Conservation (phyloP, 495 filamentous ascomycete genomes). For the Trichoderma asperelloides region DNA sequence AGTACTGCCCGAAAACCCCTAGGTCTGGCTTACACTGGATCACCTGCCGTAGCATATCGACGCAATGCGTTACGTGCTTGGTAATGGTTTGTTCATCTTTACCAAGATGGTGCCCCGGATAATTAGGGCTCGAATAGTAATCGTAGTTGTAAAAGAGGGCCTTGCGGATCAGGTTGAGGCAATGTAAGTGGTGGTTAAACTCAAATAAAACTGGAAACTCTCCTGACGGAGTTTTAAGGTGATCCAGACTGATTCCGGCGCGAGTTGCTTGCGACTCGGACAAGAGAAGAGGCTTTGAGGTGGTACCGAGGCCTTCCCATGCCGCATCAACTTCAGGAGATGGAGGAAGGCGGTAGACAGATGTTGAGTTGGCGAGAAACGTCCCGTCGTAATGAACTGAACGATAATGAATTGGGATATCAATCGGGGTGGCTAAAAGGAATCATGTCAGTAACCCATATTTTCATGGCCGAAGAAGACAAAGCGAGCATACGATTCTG, state of each 20-base stretch:
- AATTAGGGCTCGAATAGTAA: conserved; percentile 2
- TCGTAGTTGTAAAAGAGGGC: conserved; percentile 3
- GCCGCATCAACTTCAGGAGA: background rate
- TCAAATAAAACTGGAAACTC: background rate
- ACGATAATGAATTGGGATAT: background rate
- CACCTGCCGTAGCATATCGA: conserved; percentile 19
- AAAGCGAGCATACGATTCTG: background rate
- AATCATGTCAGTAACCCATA: background rate
- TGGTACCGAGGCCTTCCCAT: background rate
- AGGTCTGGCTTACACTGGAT: conserved; percentile 20
- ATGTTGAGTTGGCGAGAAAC: background rate
- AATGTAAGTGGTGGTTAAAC: conserved; percentile 8
- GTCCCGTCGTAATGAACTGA: background rate
- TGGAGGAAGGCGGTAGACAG: background rate
- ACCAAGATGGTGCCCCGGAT: background rate
- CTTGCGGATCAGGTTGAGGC: conserved; percentile 7
- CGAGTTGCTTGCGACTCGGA: background rate
- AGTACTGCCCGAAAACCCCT: conserved; percentile 17
- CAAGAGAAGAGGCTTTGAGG: background rate
- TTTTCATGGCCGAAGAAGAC: background rate
- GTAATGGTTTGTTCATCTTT: background rate
- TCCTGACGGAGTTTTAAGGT: background rate
- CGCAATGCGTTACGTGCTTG: conserved; percentile 19
- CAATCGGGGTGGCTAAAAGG: background rate
- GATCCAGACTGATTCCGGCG: background rate